Conservation (phyloP, 2,329 filamentous ascomycete species). For the Colletotrichum tanaceti region DNA sequence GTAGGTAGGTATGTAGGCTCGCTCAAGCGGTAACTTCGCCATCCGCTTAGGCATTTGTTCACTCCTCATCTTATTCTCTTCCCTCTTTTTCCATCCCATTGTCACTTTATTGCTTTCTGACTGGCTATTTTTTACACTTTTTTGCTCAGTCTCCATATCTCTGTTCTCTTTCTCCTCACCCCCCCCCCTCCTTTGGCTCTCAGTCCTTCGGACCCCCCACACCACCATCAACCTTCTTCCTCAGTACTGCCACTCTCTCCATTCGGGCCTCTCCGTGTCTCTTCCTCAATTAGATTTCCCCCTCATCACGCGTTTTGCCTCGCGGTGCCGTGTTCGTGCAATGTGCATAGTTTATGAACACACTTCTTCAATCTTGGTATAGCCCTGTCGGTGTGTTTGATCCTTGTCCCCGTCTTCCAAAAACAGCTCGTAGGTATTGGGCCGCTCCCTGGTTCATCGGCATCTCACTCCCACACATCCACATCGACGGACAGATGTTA, state of each 20-base stretch:
- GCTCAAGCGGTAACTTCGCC: slow-evolving; percentile 18
- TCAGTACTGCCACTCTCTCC: slow-evolving; percentile 17
- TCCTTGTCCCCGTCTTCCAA: slow-evolving; percentile 48
- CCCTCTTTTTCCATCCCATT: slow-evolving; percentile 37
- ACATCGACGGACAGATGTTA: slow-evolving; percentile 57
- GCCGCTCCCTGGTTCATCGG: slow-evolving; percentile 47
- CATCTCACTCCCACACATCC: slow-evolving; percentile 50
- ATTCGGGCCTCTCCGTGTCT: slow-evolving; percentile 31
- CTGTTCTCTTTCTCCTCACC: slow-evolving; percentile 1
- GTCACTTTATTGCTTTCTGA: slow-evolving; percentile 20
- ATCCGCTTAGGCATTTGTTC: slow-evolving; percentile 16
- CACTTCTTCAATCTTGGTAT: slow-evolving; percentile 42
- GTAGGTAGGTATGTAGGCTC: too few relatives aligned
- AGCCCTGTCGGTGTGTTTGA: slow-evolving; percentile 46
- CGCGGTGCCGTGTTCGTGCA: slow-evolving; percentile 33
- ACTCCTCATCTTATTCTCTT: slow-evolving; percentile 11
- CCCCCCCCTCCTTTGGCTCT: slow-evolving; percentile 13
- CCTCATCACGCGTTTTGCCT: slow-evolving; percentile 21
- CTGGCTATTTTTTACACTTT: slow-evolving; percentile 12
- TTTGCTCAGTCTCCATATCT: slow-evolving; percentile 12
- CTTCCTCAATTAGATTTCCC: slow-evolving; percentile 31
- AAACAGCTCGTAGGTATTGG: slow-evolving; percentile 45
- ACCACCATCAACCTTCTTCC: slow-evolving; percentile 37
- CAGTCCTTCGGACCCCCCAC: slow-evolving; percentile 39
- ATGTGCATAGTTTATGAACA: slow-evolving; percentile 37